Conservation (phyloP, 1,284 basidiomycete species). For the Moesziomyces antarcticus region DNA sequence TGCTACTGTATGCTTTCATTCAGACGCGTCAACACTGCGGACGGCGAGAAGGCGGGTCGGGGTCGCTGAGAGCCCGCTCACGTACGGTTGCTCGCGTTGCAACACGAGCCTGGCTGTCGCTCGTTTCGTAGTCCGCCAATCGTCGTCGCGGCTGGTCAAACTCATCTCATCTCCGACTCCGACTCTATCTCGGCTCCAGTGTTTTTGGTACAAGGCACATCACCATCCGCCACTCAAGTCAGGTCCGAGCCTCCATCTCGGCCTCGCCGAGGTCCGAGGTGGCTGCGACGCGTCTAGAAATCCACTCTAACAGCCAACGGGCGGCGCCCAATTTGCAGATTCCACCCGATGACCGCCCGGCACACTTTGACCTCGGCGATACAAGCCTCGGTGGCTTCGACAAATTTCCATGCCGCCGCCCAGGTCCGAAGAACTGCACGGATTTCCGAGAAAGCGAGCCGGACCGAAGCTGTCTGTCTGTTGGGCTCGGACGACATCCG, state of each 20-base stretch:
- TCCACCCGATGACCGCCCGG: too few relatives aligned
- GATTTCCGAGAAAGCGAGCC: slow-evolving; percentile 2
- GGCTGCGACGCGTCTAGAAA: slow-evolving; percentile 6
- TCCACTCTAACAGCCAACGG: not conserved
- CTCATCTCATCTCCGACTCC: slow-evolving; percentile 18
- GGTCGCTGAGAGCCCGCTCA: not conserved
- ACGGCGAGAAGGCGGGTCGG: too few relatives aligned
- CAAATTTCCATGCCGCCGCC: slow-evolving; percentile 29
- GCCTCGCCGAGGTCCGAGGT: not conserved
- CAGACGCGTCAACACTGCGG: too few relatives aligned
- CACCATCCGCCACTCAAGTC: not conserved
- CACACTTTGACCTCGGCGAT: slow-evolving; percentile 9
- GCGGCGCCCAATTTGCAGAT: too few relatives aligned
- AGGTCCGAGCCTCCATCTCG: not conserved
- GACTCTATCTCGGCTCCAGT: slow-evolving; percentile 17
- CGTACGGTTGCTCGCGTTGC: not conserved
- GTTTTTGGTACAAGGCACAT: not conserved
- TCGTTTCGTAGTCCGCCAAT: slow-evolving; percentile 20
- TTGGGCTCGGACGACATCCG: not conserved
- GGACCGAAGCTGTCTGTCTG: not conserved
- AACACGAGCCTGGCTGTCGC: not conserved
- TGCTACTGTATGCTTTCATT: not conserved
- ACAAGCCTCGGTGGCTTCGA: slow-evolving; percentile 10
- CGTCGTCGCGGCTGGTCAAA: not conserved
- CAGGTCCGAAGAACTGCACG: slow-evolving; percentile 13